Evolutionary conservation across 2,329 filamentous ascomycete genomes (phyloP), one percentile per base, ranked within the genome.

Genomic region (Fusarium sp.): DNA sequence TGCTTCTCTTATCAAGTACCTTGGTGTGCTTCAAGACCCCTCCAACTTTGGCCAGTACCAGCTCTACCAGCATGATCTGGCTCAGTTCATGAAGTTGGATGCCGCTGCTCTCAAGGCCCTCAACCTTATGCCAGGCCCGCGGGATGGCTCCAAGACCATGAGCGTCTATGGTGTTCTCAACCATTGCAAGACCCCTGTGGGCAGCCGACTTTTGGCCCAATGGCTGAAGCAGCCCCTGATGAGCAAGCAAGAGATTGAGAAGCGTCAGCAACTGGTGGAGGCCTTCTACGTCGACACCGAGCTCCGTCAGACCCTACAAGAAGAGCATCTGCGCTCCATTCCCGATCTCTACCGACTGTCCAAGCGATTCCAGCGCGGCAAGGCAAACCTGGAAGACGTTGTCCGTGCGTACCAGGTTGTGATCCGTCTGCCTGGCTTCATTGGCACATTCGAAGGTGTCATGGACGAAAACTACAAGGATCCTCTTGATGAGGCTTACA

Each of bases 141-240:
- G 95, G 74, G 97, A 99, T 80, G 97, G 97, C 2, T 90, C 95
- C n/a, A 98, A 98, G 86, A 97, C 91, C 1, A 99, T 99, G 97
- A 98, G 95, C 80, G 83, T 99, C 62, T 99, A 94, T 78, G 97
- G 97, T 1, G 86, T 99, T 20, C 87, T 99, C 48, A 98, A 99
- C 79, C 95, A 98, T 83, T 99, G 97, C 91, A 98, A 98, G 83
- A 99, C 97, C 1, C 94, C 97, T 0, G 92, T 97, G 1, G 97
- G 97, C 16, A 97, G 95, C 79, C 90, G 97, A 57, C 83, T 99
- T 67, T 86, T 99, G 33, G 93, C 96, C 1, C 97, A 99, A 81
- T 99, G 97, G 97, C 87, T 99, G 63, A 99, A 99, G 84, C 97
- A 99, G 82, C 97, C 97, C 1, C 85, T 99, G 43, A 99, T 99